Base-by-base conservation (phyloP, 2,329 filamentous ascomycete genomes). In the Chaetomium sp. region DNA sequence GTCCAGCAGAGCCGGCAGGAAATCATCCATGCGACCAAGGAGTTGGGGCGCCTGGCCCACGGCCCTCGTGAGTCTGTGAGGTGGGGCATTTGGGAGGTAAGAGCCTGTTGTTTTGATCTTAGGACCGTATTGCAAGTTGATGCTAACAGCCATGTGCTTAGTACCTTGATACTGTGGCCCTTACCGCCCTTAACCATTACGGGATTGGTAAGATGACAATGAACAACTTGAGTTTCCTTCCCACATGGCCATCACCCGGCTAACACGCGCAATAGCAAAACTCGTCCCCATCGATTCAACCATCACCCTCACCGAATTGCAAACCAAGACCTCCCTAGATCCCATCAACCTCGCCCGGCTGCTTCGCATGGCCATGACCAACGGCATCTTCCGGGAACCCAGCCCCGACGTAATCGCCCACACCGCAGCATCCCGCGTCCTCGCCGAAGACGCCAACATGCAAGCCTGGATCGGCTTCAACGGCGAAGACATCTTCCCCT, bases 301-400 rank as follows among this genome's bases (percentile, higher is more conserved):
- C 42, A 78, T 79, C 53, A 65, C 74, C 1, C 71, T 80, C 27
- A 53, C 67, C 32, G 71, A 79, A 48, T 74, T 81, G 3, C 68
- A 76, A 49, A 60, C 68, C 45, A 75, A 74, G 59, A 77, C 76
- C 0, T 61, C 70, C 0, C 65, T 81, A 27, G 75, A 79, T 60
- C 68, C 74, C 34, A 70, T 76, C 59, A 80, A 80, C 62, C 69
- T 81, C 14, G 72, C 74, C 10, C 76, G 79, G 46, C 68, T 79
- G 6, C 66, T 81, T 34, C 77, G 81, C 6, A 76, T 82, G 65
- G 79, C 76, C 41, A 83, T 84, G 74, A 82, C 79, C 10, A 79
- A 76, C 60, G 70, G 72, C 9, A 73, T 85, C 55, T 83, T 85
- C 67, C 64, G 69, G 44, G 81, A 85, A 61, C 74, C 76, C 0